Evolutionary conservation across 805 yeast species (phyloP).

Genomic region (Cyberlindnera veronae): DNA sequence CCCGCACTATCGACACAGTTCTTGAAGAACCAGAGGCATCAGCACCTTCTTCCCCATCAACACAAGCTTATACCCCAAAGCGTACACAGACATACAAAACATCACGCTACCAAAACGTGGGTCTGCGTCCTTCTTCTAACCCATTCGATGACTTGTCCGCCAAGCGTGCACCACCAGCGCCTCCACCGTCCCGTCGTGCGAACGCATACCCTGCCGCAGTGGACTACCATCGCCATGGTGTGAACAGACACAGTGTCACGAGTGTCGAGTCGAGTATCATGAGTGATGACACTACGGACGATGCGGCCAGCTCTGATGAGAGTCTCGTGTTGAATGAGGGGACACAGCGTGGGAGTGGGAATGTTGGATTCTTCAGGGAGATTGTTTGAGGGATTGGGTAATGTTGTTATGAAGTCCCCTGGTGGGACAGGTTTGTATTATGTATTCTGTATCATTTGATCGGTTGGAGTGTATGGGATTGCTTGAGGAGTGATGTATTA

Average conservation of each 20-base stretch:
- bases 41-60: conserved; percentile 1
- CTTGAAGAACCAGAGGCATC: conserved; percentile 25
- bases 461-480: too few relatives aligned
- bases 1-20: conserved; percentile 26
- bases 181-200: conserved; percentile 22
- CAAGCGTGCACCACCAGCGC: conserved; percentile 18
- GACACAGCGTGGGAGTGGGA: conserved; percentile 2
- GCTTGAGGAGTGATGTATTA: too few relatives aligned
- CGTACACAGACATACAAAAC: conserved; percentile 10
- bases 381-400: conserved; percentile 23
- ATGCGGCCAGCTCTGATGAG: conserved; percentile 25
- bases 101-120: conserved; percentile 19
- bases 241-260: conserved; percentile 20
- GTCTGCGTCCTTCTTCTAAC: conserved; percentile 15
- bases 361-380: conserved; percentile 25
- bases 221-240: conserved; percentile 20
- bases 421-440: too few relatives aligned
- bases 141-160: conserved; percentile 19
- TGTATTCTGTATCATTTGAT: too few relatives aligned
- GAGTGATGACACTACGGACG: conserved; percentile 26
- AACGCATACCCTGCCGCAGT: conserved; percentile 4
- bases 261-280: conserved; percentile 24
- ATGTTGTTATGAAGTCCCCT: too few relatives aligned
- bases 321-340: conserved; percentile 15
- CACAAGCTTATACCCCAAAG: conserved; percentile 1